A percentile compares a stretch with the other conserved stretches of the same genome.
Conservation (phyloP, 176 grass and related monocot genomes). For the Thinopyrum elongatum region DNA sequence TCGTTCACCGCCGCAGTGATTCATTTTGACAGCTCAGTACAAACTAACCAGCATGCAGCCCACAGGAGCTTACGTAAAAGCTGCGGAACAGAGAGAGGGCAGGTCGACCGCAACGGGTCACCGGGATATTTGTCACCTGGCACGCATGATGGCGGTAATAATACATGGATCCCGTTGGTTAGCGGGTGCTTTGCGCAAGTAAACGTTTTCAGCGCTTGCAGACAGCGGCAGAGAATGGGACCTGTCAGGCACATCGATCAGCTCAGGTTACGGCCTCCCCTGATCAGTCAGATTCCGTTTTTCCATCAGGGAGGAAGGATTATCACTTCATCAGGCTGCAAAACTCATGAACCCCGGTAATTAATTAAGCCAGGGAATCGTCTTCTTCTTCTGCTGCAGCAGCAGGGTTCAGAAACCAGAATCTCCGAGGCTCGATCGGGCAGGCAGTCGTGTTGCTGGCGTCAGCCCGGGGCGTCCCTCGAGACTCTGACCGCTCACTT, state of each 20-base stretch:
- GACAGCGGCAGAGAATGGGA: not conserved
- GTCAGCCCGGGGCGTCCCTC: not conserved
- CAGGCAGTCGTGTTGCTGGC: not conserved
- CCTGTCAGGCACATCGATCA: not conserved
- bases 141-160: not conserved
- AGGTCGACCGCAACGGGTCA: not conserved
- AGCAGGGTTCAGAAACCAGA: no score
- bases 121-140: not conserved
- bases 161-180: no score
- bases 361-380: not conserved
- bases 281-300: not conserved
- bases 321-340: no score
- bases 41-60: not conserved
- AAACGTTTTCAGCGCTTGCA: not conserved
- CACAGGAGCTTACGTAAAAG: not conserved
- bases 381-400: not conserved
- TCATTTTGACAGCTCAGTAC: not conserved
- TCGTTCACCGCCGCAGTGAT: not conserved
- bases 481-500: not conserved
- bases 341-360: no score
- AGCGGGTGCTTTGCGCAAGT: not conserved
- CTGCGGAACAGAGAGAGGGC: not conserved
- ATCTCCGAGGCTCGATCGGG: not conserved
- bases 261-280: not conserved
- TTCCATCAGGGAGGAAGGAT: not conserved